Base-by-base conservation (phyloP, 2,329 filamentous ascomycete genomes). In the Beauveria medogensis region DNA sequence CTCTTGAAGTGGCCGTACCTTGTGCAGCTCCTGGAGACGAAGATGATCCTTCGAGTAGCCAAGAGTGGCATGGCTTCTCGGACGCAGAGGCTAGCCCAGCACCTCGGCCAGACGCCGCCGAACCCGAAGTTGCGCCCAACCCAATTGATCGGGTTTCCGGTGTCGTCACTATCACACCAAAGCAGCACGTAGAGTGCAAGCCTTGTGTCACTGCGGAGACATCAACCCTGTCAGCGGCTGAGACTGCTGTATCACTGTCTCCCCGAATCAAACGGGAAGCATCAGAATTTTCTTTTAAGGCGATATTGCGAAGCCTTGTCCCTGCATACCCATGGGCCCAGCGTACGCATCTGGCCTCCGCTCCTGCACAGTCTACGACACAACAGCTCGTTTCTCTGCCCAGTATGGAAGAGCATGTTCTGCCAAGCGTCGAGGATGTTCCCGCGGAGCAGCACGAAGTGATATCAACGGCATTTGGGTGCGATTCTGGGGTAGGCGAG, bases 211-310 rank as follows among this genome's bases (percentile, higher is more conserved):
- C 40, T 20, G 47, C 24, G 18, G 41, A 14, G 75, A 70, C 59
- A 74, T 74, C 55, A 64, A 65, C 20, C 71, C 62, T 72, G 67
- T 24, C 67, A 67, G 47, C 66, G 62, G 6, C 44, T 18, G 5
- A 16, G 50, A n/a, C 22, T 50, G 20, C 28, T 26, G 50, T 53
- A 37, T 26, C 18, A 59, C 41, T n/a, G 8, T 47, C 41, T 26
- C 41, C 50, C 22, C 22, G 24, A 16, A 22, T 24, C 14, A 44
- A 52, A 41, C 55, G 62, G 16, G 55, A 64, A n/a, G 2, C 57
- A 41, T 44, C 56, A 8, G 64, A 63, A 3, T 65, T 65, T 40
- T 66, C 68, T 18, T 56, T 71, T 1, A 69, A 64, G 24, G 58
- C 53, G 37, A 66, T 69, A 10, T 41, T 69, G 8, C 65, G 66